Evolutionary conservation across 2,329 filamentous ascomycete species (phyloP), one percentile per base, ranked within the genome.

Genomic region (Teratosphaeria epicoccoides): DNA sequence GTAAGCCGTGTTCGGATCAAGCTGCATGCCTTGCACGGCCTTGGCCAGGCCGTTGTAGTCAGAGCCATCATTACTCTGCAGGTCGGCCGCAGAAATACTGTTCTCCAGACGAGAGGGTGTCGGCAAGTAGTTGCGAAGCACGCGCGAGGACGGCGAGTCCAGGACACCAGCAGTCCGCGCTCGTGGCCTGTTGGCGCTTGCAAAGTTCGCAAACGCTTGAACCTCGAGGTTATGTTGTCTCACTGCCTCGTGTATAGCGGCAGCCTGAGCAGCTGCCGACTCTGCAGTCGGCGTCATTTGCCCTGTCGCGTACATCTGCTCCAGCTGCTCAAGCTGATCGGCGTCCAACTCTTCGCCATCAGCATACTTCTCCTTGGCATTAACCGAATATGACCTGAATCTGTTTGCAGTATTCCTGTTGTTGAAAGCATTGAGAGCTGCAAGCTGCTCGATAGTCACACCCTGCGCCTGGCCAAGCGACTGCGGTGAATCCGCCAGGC

Each of bases 341-440:
- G 67, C 51, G 52, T 73, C 71, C 46, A 69, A 70, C 54, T 86
- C 88, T 14, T 87, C 84, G 49, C 94, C 90, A 61, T 94, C 88
- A 2, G 87, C 90, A 63, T 97, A 97, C 68, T 93, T 94, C 68
- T 97, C 91, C 70, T 95, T 96, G 51, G 95, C 94, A 70, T 98
- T 98, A 58, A 98, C 93, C 0, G 93, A 98, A 69, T 96, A 97
- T 1, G 93, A 98, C 46, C 93, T 83, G 76, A 97, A 95, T 49
- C 93, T 83, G 68, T 87, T 97, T 44, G 84, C 78, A 43, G 68
- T 67, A 61, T 87, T 86, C 66, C 81, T 86, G 58, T 83, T 85
- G 57, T 84, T 85, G 59, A 87, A 82, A 65, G 87, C 84, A 58
- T 84, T 85, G 57, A 88, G 79, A 66, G 87, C 84, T 55, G 84